Percentiles rank a stretch among this genome's conserved stretches.
Conservation (phyloP, 371 early-diverging fungal genomes). For the Lichtheimia hyalospora region DNA sequence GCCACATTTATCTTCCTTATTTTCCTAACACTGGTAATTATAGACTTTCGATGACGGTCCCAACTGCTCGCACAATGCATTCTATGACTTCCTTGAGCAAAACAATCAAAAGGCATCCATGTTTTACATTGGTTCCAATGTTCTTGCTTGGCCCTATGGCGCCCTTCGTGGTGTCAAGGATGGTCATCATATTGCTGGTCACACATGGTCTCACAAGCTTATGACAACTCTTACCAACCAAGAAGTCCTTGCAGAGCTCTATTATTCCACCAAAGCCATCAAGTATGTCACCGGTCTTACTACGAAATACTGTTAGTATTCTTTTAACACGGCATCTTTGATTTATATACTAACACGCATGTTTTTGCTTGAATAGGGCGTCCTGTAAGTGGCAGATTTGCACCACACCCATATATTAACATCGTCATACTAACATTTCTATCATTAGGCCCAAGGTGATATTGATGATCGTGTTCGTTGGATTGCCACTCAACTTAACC, state of each 20-base stretch:
- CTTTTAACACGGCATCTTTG: constrained; percentile 26
- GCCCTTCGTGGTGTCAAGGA: constrained; percentile 51
- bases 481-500: constrained; percentile 47
- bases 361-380: constrained; percentile 21
- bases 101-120: constrained; percentile 40
- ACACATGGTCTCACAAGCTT: constrained; percentile 60
- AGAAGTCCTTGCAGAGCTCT: constrained; percentile 59
- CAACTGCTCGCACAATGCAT: constrained; percentile 53
- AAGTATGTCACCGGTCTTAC: constrained; percentile 54
- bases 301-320: constrained; percentile 47
- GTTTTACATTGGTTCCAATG: constrained; percentile 53
- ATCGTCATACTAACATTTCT: background rate
- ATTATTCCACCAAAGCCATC: constrained; percentile 52
- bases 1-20: background rate
- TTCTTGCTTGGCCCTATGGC: constrained; percentile 49
- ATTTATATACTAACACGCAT: constrained; percentile 2
- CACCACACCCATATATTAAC: background rate
- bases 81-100: constrained; percentile 43
- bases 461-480: constrained; percentile 57
- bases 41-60: constrained; percentile 52
- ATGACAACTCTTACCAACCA: constrained; percentile 55
- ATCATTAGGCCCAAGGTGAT: constrained; percentile 44
- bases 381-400: constrained; percentile 24
- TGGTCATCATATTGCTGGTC: constrained; percentile 53
- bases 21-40: background rate